These are phyloP conservation scores for Blastocrithidia nonstop DNA, from an alignment of 208 protist genomes.

Conservation along the genomic window DNA sequence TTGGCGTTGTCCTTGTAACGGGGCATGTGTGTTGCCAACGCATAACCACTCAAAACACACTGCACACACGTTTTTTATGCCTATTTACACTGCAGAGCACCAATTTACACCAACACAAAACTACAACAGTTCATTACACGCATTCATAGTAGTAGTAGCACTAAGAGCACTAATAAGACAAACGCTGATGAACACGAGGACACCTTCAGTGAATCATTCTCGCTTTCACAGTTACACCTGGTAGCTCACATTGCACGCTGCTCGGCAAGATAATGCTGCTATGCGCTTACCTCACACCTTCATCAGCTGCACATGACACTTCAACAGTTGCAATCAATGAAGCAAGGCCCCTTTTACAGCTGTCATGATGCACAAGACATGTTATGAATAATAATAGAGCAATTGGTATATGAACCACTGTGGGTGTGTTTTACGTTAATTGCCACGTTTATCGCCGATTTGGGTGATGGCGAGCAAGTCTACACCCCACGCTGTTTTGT, in stretches of 20 bases:
- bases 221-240: conserved; percentile 45
- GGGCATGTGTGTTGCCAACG: no score
- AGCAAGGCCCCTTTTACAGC: no score
- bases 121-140: conserved; percentile 11
- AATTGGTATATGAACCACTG: conserved; percentile 23
- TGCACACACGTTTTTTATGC: no score
- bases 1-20: no score
- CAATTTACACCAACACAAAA: no score
- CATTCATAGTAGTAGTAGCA: conserved; percentile 18
- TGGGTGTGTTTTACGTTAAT: conserved; percentile 49
- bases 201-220: conserved; percentile 38
- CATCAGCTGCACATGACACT: neutral
- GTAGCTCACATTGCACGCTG: conserved; percentile 46
- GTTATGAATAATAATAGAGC: neutral
- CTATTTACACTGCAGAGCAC: no score
- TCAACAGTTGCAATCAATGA: no score
- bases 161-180: neutral
- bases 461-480: conserved; percentile 46
- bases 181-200: conserved; percentile 23
- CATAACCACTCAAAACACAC: no score
- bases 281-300: conserved; percentile 5
- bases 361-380: neutral
- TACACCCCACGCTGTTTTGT: conserved; percentile 57
- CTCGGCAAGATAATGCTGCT: conserved; percentile 9
- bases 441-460: conserved; percentile 45